Base-by-base conservation (phyloP, 257 asterid species). In the Jasminum sambac region DNA sequence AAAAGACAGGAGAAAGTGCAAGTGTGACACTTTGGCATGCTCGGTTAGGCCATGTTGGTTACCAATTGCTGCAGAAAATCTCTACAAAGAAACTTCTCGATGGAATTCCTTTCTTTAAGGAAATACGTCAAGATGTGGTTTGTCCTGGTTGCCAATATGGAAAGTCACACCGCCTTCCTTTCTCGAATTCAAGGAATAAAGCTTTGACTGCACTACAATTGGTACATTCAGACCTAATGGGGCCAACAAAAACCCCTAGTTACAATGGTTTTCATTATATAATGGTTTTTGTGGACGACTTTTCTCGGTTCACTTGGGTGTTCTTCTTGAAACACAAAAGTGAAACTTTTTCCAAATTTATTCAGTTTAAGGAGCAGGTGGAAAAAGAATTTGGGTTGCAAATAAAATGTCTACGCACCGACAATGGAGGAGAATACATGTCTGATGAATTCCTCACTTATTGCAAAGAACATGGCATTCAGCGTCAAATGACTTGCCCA, bases 201-300 rank as follows among this genome's bases (percentile, higher is more conserved):
- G 61, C 75, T 1, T 42, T 14, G 5, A 11, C 11, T 16, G 37
- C 30, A 6, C 52, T 75, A 58, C 57, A 79, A 17, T n/a, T 72
- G 6, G 61, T 76, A 5, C 70, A 75, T 52, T 61, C 61, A 0
- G 66, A 76, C 69, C 30, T 76, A 0, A 44, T 68, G n/a, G 63
- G 78, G 26, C 81, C 70, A 36, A 79, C 72, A 24, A 63, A 19
- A 64, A 79, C 68, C 8, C 52, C 66, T 0, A 74, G 77, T 10
- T 79, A 75, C 11, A 1, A 11, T 34, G 26, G 78, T n/a, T 11
- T 34, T 67, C 62, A 8, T 11, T 75, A 66, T 67, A 72, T 55
- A 0, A 71, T 75, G 78, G 63, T 79, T 1, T 8, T 75, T 16
- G 78, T 79, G 75, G 83, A 79, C 46, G 78, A 75, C 39, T 74